Evolutionary conservation across 306 rosid species (phyloP).

Genomic region (Inga oerstediana): DNA sequence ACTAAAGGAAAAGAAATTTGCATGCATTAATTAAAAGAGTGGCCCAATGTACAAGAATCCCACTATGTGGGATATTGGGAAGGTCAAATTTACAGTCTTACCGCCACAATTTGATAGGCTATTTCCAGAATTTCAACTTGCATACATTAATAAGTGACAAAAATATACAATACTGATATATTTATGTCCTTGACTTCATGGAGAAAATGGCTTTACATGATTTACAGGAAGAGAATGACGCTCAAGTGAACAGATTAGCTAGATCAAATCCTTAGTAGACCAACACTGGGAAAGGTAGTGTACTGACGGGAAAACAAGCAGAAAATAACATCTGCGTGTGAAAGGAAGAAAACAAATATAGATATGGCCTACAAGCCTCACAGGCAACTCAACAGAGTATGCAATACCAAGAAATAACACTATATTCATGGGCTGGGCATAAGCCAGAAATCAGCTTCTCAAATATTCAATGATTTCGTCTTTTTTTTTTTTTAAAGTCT

Average conservation of each 20-base stretch:
- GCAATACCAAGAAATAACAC: neutral
- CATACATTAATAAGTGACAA: neutral
- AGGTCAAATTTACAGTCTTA: no score
- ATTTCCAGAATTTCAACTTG: no score
- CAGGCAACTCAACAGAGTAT: neutral
- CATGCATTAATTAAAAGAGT: no score
- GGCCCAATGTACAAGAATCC: no score
- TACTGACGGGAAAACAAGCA: neutral
- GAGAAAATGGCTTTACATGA: neutral
- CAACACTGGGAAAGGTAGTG: neutral
- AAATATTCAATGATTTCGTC: neutral
- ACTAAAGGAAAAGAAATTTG: neutral
- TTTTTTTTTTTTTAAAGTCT: no score
- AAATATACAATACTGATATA: neutral
- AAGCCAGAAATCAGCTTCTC: neutral
- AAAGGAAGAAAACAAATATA: neutral
- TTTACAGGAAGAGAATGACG: neutral
- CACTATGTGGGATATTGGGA: no score
- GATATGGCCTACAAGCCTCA: neutral
- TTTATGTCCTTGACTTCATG: neutral
- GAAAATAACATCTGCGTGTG: neutral
- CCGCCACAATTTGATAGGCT: no score
- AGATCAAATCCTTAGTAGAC: slow-evolving; percentile 2
- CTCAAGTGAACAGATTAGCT: neutral
- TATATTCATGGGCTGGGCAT: slow-evolving; percentile 4